Evolutionary conservation across 2,329 filamentous ascomycete species (phyloP).

Genomic region (Penicillium sp.): DNA sequence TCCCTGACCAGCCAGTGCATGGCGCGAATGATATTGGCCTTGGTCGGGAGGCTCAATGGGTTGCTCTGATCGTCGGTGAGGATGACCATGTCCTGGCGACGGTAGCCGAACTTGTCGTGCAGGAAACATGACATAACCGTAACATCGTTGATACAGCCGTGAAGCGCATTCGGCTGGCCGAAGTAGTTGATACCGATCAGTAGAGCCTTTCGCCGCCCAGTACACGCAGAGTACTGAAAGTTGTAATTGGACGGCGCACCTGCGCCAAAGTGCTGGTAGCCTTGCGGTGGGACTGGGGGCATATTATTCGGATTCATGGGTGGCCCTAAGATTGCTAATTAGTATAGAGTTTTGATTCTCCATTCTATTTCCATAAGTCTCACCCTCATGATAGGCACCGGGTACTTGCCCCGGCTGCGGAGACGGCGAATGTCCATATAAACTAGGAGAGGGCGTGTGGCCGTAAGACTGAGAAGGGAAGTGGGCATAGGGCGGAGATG

Average conservation of each 20-base stretch:
- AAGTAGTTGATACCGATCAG: slow-evolving; percentile 97
- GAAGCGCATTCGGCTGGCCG: slow-evolving; percentile 77
- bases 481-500: slow-evolving; percentile 2
- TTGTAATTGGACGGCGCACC: slow-evolving; percentile 75
- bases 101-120: slow-evolving; percentile 79
- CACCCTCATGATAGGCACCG: slow-evolving; percentile 14
- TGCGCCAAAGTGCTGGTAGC: slow-evolving; percentile 67
- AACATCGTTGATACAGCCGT: slow-evolving; percentile 95
- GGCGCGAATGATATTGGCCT: slow-evolving; percentile 85
- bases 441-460: slow-evolving; percentile 1
- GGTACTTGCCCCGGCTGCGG: slow-evolving; percentile 14
- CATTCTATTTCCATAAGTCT: background rate
- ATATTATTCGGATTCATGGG: slow-evolving; percentile 49
- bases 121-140: slow-evolving; percentile 92
- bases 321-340: slow-evolving; percentile 27
- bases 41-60: slow-evolving; percentile 93
- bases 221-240: slow-evolving; percentile 92
- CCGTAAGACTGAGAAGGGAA: slow-evolving; percentile 4
- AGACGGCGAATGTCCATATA: slow-evolving; percentile 8
- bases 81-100: slow-evolving; percentile 93
- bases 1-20: slow-evolving; percentile 99
- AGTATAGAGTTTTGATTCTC: background rate
- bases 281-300: slow-evolving; percentile 62
- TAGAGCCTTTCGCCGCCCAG: slow-evolving; percentile 78
- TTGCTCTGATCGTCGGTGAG: slow-evolving; percentile 95